Evolutionary conservation across 495 filamentous ascomycete genomes (phyloP), one percentile per base, ranked within the genome.

Genomic region (Xylona heveae): DNA sequence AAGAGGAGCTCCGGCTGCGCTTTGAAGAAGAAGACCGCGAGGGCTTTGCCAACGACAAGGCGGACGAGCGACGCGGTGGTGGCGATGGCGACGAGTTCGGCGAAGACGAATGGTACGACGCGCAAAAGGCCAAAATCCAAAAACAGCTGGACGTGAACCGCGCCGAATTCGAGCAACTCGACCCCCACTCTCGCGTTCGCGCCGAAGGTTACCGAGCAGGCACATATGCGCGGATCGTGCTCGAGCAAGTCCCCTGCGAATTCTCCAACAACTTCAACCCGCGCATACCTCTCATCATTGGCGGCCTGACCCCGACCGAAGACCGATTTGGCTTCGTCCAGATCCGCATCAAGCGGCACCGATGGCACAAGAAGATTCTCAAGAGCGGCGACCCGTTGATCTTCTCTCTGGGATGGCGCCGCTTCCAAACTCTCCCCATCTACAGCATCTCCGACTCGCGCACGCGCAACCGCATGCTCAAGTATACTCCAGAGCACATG

Each of bases 301-400:
- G 88, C 28, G 88, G 88, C 29, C 60, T 97, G 24, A 70, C 80
- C 24, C 65, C 90, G 6, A 91, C 83, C 0, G 88, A 97, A 51
- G 82, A 94, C 51, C 71, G 88, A 8, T 92, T 91, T 47, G 88
- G 90, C 2, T 94, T 80, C 42, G 74, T 95, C 9, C 88, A 94
- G 51, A 68, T 94, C 30, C 69, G 90, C 23, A 94, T 97, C 59
- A 94, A 94, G 64, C 64, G 78, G 36, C 88, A 97, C 47, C 66
- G 88, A 40, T 97, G 90, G 90, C 88, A 95, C 50, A 94, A 95
- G 68, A 92, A 83, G 61, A 94, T 94, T 35, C 59, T 97, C 39
- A 97, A 97, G 55, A 93, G 80, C 12, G 91, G 85, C 41, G 88
- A 97, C 44, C 88, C 88, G 10, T 66, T 97, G 24, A 90, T 95